Conservation (phyloP, 768 basidiomycete species). For the Pisolithus microcarpus region DNA sequence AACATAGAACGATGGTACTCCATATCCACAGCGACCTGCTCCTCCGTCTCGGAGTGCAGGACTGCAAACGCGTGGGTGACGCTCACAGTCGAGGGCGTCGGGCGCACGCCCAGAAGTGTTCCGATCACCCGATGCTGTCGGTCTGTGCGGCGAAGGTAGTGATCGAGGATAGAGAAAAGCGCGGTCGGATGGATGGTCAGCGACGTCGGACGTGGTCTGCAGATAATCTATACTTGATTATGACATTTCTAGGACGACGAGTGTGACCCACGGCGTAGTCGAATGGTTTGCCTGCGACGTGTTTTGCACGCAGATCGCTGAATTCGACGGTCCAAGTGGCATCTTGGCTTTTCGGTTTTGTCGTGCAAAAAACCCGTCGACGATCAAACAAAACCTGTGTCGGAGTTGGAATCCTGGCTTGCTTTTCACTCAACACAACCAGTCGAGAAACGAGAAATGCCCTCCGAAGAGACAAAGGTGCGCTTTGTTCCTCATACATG, state of each 20-base stretch:
- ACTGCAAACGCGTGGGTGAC: conserved; percentile 86
- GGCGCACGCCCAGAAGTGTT: conserved; percentile 80
- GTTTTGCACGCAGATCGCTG: conserved; percentile 38
- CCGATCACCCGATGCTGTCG: conserved; percentile 88
- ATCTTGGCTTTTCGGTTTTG: conserved; percentile 24
- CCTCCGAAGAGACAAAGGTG: conserved; percentile 89
- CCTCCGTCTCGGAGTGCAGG: conserved; percentile 83
- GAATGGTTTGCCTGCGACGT: conserved; percentile 22
- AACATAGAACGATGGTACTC: conserved; percentile 93
- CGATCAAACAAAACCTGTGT: conserved; percentile 9
- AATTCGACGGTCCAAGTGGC: conserved; percentile 41
- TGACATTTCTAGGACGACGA: background rate
- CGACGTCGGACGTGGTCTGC: conserved; percentile 61
- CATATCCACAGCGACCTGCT: conserved; percentile 94
- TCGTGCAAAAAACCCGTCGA: background rate
- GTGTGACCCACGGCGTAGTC: conserved; percentile 29
- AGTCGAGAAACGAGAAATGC: conserved; percentile 40
- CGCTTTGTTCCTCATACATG: conserved; percentile 4
- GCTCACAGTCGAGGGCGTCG: conserved; percentile 56
- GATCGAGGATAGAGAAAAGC: conserved; percentile 92
- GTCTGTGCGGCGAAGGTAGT: conserved; percentile 84
- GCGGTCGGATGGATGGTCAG: conserved; percentile 89
- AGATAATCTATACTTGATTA: background rate
- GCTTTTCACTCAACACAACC: conserved; percentile 1
- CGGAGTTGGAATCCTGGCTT: conserved; percentile 26